A percentile compares a stretch with the other conserved stretches of the same genome.
phyloP scores from a whole-genome alignment of 1,139 yeast species.

The Candida anutae region DNA sequence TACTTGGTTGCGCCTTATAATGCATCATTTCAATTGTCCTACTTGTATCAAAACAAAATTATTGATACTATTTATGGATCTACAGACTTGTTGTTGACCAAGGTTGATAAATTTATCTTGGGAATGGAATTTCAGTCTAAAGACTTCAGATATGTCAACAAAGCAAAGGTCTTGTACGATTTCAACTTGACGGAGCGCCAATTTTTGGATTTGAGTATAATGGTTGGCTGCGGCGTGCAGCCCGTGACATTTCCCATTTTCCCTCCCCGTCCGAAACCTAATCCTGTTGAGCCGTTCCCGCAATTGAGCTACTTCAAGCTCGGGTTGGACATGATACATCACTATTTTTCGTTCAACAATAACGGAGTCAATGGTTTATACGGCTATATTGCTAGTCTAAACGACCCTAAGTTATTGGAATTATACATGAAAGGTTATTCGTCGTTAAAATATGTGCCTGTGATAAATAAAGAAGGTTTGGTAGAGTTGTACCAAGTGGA shows the following conservation, averaged over 20 bases:
- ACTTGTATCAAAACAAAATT: slow-evolving; percentile 45
- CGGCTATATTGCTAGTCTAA: slow-evolving; percentile 29
- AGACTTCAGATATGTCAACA: slow-evolving; percentile 62
- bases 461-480: slow-evolving; percentile 59
- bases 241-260: slow-evolving; percentile 54
- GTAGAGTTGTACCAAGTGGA: slow-evolving; percentile 49
- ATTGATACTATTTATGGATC: slow-evolving; percentile 83
- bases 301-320: slow-evolving; percentile 37
- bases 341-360: slow-evolving; percentile 24
- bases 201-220: slow-evolving; percentile 65
- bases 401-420: slow-evolving; percentile 31
- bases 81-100: slow-evolving; percentile 62
- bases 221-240: slow-evolving; percentile 74
- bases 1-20: slow-evolving; percentile 78
- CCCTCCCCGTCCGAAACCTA: slow-evolving; percentile 45
- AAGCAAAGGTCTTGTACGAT: slow-evolving; percentile 50
- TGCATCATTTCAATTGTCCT: slow-evolving; percentile 76
- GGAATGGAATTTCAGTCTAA: slow-evolving; percentile 62
- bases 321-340: slow-evolving; percentile 37
- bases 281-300: slow-evolving; percentile 35
- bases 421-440: slow-evolving; percentile 34
- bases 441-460: slow-evolving; percentile 50
- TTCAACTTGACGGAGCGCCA: slow-evolving; percentile 55
- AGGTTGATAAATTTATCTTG: slow-evolving; percentile 63
- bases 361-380: slow-evolving; percentile 21